Evolutionary conservation across 768 basidiomycete genomes (phyloP).

Genomic region (Russula griseocarnosa): DNA sequence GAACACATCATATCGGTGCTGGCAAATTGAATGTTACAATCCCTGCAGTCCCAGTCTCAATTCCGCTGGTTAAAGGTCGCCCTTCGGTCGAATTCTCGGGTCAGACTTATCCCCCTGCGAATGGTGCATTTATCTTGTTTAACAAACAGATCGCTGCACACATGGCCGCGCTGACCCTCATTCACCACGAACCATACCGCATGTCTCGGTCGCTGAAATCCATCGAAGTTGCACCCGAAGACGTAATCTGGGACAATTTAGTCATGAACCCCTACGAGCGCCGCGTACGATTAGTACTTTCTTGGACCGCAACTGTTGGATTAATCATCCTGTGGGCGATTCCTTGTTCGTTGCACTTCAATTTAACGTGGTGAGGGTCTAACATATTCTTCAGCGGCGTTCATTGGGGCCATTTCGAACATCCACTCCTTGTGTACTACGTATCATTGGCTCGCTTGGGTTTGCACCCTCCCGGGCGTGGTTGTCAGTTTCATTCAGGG

Average conservation of each 20-base stretch:
- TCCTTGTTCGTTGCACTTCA: slow-evolving; percentile 50
- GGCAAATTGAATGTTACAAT: slow-evolving; percentile 30
- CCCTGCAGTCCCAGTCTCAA: slow-evolving; percentile 16
- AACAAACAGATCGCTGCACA: slow-evolving; percentile 91
- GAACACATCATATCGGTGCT: slow-evolving; percentile 26
- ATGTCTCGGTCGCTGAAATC: slow-evolving; percentile 62
- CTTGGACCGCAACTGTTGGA: slow-evolving; percentile 71
- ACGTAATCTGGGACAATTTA: slow-evolving; percentile 91
- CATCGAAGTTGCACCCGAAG: slow-evolving; percentile 78
- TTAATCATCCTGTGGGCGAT: slow-evolving; percentile 88
- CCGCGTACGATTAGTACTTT: slow-evolving; percentile 41
- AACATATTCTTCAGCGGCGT: slow-evolving; percentile 31
- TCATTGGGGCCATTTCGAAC: slow-evolving; percentile 85
- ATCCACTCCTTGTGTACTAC: slow-evolving; percentile 61
- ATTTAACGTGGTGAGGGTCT: background rate
- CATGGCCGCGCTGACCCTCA: slow-evolving; percentile 68
- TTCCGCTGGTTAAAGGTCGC: slow-evolving; percentile 21
- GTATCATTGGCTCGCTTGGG: slow-evolving; percentile 75
- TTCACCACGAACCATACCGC: slow-evolving; percentile 79
- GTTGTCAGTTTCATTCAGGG: slow-evolving; percentile 85
- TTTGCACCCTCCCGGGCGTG: slow-evolving; percentile 63
- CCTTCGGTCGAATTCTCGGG: slow-evolving; percentile 26
- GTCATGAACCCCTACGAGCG: slow-evolving; percentile 85
- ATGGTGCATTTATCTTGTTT: slow-evolving; percentile 87
- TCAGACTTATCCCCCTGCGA: slow-evolving; percentile 36